Percentiles rank a stretch among this genome's conserved stretches.
Conservation (phyloP, 768 basidiomycete genomes). For the Suillus occidentalis region DNA sequence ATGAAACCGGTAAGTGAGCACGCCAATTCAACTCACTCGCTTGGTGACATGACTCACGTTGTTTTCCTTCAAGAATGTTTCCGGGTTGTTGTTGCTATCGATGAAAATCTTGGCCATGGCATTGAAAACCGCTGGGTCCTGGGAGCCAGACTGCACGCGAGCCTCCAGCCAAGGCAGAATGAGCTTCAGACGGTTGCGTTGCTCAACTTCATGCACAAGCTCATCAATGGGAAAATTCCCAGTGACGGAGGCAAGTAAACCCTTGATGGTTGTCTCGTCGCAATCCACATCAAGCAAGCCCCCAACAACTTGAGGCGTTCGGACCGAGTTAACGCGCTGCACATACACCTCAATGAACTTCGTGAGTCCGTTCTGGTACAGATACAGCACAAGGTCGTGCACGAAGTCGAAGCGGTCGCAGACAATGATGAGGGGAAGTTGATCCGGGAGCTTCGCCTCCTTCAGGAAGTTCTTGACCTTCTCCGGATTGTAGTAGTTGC, state of each 20-base stretch:
- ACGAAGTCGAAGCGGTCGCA: constrained; percentile 99
- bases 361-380: constrained; percentile 95
- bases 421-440: constrained; percentile 98
- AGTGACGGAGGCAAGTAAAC: constrained; percentile 88
- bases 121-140: constrained; percentile 93
- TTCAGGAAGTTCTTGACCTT: constrained; percentile 99
- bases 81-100: constrained; percentile 98
- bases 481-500: constrained; percentile 97
- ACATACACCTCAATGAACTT: constrained; percentile 99
- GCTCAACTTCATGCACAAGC: constrained; percentile 95
- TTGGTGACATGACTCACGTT: constrained; percentile 58
- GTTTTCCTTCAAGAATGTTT: constrained; percentile 97
- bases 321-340: constrained; percentile 93
- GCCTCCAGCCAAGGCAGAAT: constrained; percentile 97
- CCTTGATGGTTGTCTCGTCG: constrained; percentile 94
- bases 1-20: constrained; percentile 13
- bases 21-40: not conserved
- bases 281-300: constrained; percentile 97
- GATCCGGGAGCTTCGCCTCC: constrained; percentile 94
- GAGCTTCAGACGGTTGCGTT: constrained; percentile 92
- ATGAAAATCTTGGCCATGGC: constrained; percentile 98
- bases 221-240: constrained; percentile 98
- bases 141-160: constrained; percentile 89
- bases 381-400: constrained; percentile 96
- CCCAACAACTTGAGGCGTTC: constrained; percentile 96